Evolutionary conservation across 2,329 filamentous ascomycete species (phyloP).

Genomic region (Aureobasidium sp.): DNA sequence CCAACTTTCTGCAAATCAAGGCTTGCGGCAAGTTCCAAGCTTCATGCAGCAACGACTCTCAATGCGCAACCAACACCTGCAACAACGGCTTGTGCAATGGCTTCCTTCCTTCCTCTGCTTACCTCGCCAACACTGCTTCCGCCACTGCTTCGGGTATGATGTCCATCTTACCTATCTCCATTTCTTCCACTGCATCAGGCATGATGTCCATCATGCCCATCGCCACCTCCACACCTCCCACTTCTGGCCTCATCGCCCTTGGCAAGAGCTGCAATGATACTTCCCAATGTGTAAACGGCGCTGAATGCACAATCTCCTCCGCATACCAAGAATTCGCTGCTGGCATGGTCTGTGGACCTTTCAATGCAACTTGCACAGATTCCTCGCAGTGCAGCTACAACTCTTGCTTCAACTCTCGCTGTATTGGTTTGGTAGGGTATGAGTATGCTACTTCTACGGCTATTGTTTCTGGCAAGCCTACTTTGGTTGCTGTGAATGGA

Average conservation of each 20-base stretch:
- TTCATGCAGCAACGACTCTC: conserved; percentile 16
- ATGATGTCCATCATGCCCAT: neutral
- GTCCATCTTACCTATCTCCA: too few species aligned
- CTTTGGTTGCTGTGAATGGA: neutral
- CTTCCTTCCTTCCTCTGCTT: conserved; percentile 13
- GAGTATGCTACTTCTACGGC: neutral
- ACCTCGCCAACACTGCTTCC: neutral
- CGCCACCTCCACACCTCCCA: conserved; percentile 7
- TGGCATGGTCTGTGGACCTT: conserved; percentile 16
- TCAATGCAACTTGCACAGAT: conserved; percentile 17
- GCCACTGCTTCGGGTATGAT: too few species aligned
- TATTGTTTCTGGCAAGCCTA: neutral
- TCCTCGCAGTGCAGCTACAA: conserved; percentile 20
- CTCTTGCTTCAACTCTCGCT: conserved; percentile 19
- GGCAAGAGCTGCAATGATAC: conserved; percentile 15
- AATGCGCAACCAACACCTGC: conserved; percentile 22
- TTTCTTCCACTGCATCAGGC: conserved; percentile 10
- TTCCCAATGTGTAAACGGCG: conserved; percentile 15
- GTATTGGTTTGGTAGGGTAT: conserved; percentile 15
- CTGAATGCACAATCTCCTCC: conserved; percentile 16
- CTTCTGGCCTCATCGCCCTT: conserved; percentile 13
- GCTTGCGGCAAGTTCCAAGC: conserved; percentile 20
- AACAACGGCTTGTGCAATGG: conserved; percentile 20
- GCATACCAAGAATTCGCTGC: conserved; percentile 8
- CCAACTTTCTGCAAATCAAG: conserved; percentile 13